Evolutionary conservation across 2,329 filamentous ascomycete species (phyloP).

Genomic region (Tolypocladium album): DNA sequence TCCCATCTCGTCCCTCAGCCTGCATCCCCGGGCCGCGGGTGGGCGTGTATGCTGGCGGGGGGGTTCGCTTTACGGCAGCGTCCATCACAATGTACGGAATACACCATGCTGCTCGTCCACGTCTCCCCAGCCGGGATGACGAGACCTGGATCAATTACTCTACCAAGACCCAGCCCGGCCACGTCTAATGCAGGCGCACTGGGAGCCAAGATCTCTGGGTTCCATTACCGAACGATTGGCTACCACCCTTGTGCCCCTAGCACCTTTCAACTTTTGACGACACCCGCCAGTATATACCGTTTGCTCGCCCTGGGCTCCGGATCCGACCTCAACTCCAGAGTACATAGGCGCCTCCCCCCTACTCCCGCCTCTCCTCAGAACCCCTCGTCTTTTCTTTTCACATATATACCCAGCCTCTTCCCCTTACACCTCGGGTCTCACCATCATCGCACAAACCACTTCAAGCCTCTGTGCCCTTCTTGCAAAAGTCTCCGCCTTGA

Average conservation of each 20-base stretch:
- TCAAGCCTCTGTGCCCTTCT: neutral
- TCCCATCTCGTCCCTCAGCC: conserved; percentile 1
- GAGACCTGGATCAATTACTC: conserved; percentile 13
- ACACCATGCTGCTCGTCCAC: neutral
- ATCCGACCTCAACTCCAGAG: conserved; percentile 3
- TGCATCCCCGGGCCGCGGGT: neutral
- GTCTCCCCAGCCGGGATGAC: conserved; percentile 8
- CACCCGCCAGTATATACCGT: neutral
- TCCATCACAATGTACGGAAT: conserved; percentile 1
- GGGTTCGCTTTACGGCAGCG: neutral
- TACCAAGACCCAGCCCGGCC: conserved; percentile 8
- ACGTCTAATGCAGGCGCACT: conserved; percentile 6
- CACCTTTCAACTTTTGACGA: conserved; percentile 6
- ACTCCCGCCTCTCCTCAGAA: conserved; percentile 6
- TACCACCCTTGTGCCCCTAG: conserved; percentile 17
- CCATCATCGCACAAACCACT: conserved; percentile 3
- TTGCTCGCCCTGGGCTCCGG: neutral
- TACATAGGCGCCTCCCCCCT: conserved; percentile 8
- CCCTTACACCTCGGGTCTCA: conserved; percentile 6
- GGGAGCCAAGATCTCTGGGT: conserved; percentile 16
- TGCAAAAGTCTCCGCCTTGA: neutral
- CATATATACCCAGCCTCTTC: conserved; percentile 7
- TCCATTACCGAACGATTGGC: conserved; percentile 20
- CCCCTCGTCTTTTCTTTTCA: conserved; percentile 8
- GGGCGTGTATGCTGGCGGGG: neutral